A percentile compares a stretch with the other conserved stretches of the same genome.
phyloP scores from a whole-genome alignment of 2,329 filamentous ascomycete species.

The Cryphonectria parasitica region DNA sequence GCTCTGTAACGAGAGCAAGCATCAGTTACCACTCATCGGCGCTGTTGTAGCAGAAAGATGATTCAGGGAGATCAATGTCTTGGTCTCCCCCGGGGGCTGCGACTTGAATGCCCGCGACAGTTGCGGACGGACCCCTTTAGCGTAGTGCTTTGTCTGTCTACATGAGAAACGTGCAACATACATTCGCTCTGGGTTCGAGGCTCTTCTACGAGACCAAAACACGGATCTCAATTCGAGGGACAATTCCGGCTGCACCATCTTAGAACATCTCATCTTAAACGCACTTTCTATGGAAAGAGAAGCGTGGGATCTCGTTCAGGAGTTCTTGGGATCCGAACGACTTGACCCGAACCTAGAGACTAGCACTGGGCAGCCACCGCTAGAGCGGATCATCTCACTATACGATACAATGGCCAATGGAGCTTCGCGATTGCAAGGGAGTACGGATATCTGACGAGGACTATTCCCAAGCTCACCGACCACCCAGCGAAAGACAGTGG shows the following conservation, averaged over 20 bases:
- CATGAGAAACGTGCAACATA: accelerated
- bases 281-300: neutral
- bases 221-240: neutral
- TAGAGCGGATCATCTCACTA: neutral
- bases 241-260: neutral
- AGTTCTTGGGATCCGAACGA: neutral
- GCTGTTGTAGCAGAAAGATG: too few relatives aligned
- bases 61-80: neutral
- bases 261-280: neutral
- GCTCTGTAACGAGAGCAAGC: accelerated
- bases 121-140: neutral
- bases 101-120: neutral
- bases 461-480: too few relatives aligned
- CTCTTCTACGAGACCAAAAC: neutral
- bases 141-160: neutral
- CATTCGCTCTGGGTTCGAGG: neutral
- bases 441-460: too few relatives aligned
- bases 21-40: neutral
- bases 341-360: constrained; percentile 12
- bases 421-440: neutral
- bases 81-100: neutral
- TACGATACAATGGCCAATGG: neutral
- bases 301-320: neutral
- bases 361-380: neutral
- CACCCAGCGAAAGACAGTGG: too few relatives aligned